Conservation (phyloP, 352 stramenopile genomes). For the Phytophthora niederhauseri region DNA sequence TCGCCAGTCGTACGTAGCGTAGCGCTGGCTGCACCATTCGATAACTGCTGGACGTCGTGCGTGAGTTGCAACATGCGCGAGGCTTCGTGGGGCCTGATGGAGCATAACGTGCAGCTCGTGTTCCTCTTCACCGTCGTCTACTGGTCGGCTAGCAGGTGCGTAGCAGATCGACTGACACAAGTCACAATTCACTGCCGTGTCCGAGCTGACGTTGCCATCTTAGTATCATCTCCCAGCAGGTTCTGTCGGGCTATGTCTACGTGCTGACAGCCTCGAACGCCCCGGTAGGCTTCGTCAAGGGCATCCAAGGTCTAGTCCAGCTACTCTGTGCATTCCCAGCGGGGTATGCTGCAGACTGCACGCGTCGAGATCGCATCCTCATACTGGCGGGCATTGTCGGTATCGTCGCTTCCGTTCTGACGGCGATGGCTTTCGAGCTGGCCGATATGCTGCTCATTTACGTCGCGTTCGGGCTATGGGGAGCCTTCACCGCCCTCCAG, state of each 20-base stretch:
- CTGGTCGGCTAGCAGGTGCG: constrained; percentile 63
- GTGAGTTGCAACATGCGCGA: constrained; percentile 15
- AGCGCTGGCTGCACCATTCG: neutral
- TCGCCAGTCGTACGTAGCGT: neutral
- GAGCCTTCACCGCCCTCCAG: constrained; percentile 77
- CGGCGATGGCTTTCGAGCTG: constrained; percentile 50
- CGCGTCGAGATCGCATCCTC: constrained; percentile 62
- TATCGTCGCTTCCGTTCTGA: constrained; percentile 44
- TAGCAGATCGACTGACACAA: neutral
- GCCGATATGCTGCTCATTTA: constrained; percentile 58
- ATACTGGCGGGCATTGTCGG: constrained; percentile 44
- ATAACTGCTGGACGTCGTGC: neutral
- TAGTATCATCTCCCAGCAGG: constrained; percentile 65
- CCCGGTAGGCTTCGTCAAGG: constrained; percentile 46
- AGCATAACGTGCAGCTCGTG: constrained; percentile 76
- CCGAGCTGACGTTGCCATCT: constrained; percentile 6
- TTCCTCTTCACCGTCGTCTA: constrained; percentile 77
- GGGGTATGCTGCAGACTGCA: constrained; percentile 59
- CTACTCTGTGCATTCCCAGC: constrained; percentile 57
- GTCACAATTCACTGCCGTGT: neutral
- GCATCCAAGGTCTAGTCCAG: constrained; percentile 60
- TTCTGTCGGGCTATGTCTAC: constrained; percentile 65
- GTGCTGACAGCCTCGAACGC: constrained; percentile 60
- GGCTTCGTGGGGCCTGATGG: constrained; percentile 27
- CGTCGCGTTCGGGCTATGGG: constrained; percentile 75